Evolutionary conservation across 2,329 filamentous ascomycete genomes (phyloP).

Genomic region (Aschersonia sp.): DNA sequence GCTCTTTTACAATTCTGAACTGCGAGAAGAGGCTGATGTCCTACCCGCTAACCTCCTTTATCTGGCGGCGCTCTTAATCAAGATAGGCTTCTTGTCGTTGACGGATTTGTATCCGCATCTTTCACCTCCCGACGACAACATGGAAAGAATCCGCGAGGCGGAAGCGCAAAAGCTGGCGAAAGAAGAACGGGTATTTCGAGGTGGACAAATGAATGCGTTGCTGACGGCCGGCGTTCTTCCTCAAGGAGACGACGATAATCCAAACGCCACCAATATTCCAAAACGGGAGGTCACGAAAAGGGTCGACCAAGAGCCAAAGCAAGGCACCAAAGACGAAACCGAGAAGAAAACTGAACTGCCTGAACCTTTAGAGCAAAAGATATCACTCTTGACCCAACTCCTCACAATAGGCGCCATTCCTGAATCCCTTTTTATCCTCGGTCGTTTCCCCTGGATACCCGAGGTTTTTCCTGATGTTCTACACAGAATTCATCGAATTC

Average conservation of each 20-base stretch:
- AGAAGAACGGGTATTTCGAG: conserved; percentile 55
- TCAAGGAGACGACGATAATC: conserved; percentile 54
- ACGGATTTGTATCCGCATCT: conserved; percentile 85
- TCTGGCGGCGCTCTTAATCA: conserved; percentile 81
- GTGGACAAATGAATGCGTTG: conserved; percentile 65
- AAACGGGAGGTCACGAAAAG: conserved; percentile 39
- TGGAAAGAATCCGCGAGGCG: conserved; percentile 58
- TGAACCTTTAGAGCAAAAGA: conserved; percentile 78
- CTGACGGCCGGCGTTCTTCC: conserved; percentile 74
- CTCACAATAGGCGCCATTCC: conserved; percentile 85
- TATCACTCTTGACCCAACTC: conserved; percentile 67
- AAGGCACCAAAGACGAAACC: conserved; percentile 21
- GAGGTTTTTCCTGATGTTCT: conserved; percentile 73
- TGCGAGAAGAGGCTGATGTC: conserved; percentile 59
- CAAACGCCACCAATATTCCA: conserved; percentile 20
- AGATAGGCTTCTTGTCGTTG: conserved; percentile 91
- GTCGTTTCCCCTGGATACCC: conserved; percentile 82
- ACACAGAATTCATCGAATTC: conserved; percentile 67
- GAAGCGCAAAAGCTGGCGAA: conserved; percentile 65
- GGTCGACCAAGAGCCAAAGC: conserved; percentile 36
- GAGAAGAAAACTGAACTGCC: conserved; percentile 40
- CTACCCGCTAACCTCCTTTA: conserved; percentile 89
- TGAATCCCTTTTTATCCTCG: conserved; percentile 82
- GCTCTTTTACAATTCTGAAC: conserved; percentile 77
- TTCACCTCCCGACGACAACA: conserved; percentile 69